Base-by-base conservation (phyloP, 805 yeast species). In the Nakazawaea ernobii region DNA sequence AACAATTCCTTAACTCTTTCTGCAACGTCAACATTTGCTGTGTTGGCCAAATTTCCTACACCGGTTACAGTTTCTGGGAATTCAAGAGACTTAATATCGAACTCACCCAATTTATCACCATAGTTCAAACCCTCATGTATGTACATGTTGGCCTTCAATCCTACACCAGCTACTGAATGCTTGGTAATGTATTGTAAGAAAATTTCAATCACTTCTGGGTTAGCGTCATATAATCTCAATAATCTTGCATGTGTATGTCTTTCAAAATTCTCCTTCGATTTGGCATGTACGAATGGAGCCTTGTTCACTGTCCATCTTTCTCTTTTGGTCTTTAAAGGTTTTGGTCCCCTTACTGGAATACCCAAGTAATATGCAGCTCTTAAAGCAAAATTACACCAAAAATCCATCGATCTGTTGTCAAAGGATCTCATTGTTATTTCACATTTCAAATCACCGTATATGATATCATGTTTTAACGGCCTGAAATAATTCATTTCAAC, bases 231-330 rank as follows among this genome's bases (percentile, higher is more conserved):
- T 28, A 89, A 86, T 55, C 74, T 75, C 54, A 94, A 71, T 51
- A 77, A 63, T 52, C 95, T 79, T 57, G 84, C 80, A 63, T 80
- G 86, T 1, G 98, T 94, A 42, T 79, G 75, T 70, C 98, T 82
- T 70, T 87, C 86, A 68, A 86, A 94, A 72, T 92, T 94, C 70
- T 92, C 96, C 69, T 94, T 94, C 8, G 94, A 77, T 64, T 90
- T 91, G 45, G 97, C 95, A 60, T 88, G 94, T 17, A 86, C 96
- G 63, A 94, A 94, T 1, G 97, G 97, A 3, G 96, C 82, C 63
- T 84, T 79, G 59, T 85, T 90, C 39, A 94, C 96, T 0, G 99
- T 94, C 88, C 96, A 92, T 56, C 90, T 78, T 65, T 92, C 86
- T 57, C 82, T 79, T 61, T 80, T 84, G 3, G 85, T 81, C 53